phyloP scores from a whole-genome alignment of 2,329 filamentous ascomycete genomes.

The Aspergillus ochraceoroseus region DNA sequence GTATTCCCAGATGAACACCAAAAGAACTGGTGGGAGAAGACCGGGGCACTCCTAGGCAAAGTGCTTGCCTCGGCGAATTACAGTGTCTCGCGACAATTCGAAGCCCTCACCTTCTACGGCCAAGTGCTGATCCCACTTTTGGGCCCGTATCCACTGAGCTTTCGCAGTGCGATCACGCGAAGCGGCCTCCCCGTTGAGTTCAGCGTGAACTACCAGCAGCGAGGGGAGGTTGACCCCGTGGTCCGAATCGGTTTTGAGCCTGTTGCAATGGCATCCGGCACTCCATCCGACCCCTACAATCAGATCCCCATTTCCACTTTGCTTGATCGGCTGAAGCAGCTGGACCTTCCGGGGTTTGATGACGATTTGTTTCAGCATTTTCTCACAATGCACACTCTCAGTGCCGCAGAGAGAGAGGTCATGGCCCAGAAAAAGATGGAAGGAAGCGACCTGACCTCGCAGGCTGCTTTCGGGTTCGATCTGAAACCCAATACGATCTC shows the following conservation, averaged over 20 bases:
- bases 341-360: background rate
- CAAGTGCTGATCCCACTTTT: constrained; percentile 12
- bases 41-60: no score
- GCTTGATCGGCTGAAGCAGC: background rate
- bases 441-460: constrained; percentile 8
- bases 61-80: constrained; percentile 3
- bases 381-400: no score
- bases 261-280: constrained; percentile 7
- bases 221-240: constrained; percentile 4
- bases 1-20: no score
- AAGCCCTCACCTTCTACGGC: constrained; percentile 6
- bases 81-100: background rate
- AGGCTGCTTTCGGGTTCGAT: constrained; percentile 20
- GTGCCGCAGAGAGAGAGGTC: background rate
- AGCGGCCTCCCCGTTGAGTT: constrained; percentile 21
- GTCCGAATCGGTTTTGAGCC: constrained; percentile 18
- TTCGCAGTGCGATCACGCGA: constrained; percentile 16
- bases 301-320: background rate
- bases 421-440: background rate
- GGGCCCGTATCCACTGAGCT: constrained; percentile 16
- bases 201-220: constrained; percentile 21
- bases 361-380: background rate
- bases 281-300: background rate
- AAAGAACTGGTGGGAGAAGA: no score
- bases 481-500: constrained; percentile 8